Evolutionary conservation across 345 rosid species (phyloP).

Genomic region (Boechera divaricarpa): DNA sequence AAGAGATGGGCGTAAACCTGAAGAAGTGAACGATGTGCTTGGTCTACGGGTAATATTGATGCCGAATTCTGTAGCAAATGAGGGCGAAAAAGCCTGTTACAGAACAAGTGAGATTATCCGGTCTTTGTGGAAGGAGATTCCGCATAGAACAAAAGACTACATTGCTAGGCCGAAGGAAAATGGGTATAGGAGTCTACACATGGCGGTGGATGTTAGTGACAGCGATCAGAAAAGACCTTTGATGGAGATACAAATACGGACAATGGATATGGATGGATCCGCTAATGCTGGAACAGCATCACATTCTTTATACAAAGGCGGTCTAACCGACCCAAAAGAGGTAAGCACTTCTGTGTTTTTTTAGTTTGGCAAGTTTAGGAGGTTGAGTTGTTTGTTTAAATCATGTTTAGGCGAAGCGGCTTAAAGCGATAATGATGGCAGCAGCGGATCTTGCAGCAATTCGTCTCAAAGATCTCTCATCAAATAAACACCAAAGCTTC

Average conservation of each 20-base stretch:
- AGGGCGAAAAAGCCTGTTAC: conserved; percentile 75
- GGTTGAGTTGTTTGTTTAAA: conserved; percentile 14
- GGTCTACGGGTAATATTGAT: conserved; percentile 80
- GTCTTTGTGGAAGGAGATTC: conserved; percentile 83
- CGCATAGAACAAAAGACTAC: conserved; percentile 84
- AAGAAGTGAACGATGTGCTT: conserved; percentile 83
- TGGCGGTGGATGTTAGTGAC: conserved; percentile 92
- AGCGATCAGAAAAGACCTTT: conserved; percentile 61
- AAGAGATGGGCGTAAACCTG: conserved; percentile 81
- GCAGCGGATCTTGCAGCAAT: conserved; percentile 94
- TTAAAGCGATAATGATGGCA: conserved; percentile 94
- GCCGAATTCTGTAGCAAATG: conserved; percentile 52
- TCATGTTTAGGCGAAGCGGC: conserved; percentile 66
- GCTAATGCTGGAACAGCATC: conserved; percentile 91
- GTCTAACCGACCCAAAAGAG: conserved; percentile 89
- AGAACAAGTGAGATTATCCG: conserved; percentile 64
- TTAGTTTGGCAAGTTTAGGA: background rate
- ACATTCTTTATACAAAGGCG: conserved; percentile 88
- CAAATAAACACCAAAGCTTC: conserved; percentile 52
- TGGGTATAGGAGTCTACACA: conserved; percentile 88
- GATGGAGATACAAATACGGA: conserved; percentile 94
- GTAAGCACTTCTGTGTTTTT: conserved; percentile 41
- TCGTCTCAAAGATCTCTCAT: conserved; percentile 81
- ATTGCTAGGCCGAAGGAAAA: conserved; percentile 78
- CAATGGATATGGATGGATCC: conserved; percentile 77